A percentile compares a stretch with the other conserved stretches of the same genome.
These are phyloP conservation scores for Moringa oleifera DNA, from an alignment of 345 rosid species.

Conservation along the genomic window DNA sequence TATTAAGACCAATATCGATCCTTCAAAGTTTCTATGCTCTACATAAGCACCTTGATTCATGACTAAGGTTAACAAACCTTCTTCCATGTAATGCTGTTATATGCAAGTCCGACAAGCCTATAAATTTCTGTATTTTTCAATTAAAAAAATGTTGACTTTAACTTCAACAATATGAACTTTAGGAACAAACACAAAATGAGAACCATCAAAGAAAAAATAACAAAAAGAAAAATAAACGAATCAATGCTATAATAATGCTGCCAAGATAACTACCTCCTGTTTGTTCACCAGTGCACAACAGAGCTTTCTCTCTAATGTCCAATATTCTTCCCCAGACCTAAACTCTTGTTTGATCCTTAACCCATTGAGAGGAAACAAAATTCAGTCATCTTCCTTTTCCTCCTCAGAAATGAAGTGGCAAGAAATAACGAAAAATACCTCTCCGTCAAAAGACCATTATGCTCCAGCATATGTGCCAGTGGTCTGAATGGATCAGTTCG, in stretches of 20 bases:
- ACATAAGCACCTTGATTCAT: no score
- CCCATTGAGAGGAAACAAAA: conserved; percentile 9
- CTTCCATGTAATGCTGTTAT: neutral
- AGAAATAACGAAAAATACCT: conserved; percentile 32
- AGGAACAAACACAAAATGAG: neutral
- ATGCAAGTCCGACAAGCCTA: neutral
- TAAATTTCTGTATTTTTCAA: no score
- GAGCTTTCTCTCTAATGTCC: conserved; percentile 88
- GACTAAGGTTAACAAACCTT: no score
- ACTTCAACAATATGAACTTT: no score
- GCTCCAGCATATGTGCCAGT: conserved; percentile 46
- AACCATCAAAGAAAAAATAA: neutral
- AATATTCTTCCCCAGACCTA: conserved; percentile 66
- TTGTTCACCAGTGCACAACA: conserved; percentile 51
- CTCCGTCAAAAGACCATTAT: conserved; percentile 52
- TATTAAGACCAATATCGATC: no score
- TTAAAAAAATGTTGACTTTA: no score
- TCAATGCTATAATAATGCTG: neutral
- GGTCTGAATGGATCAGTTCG: conserved; percentile 48
- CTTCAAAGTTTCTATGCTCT: no score
- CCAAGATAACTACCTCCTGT: conserved; percentile 33
- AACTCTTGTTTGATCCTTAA: conserved; percentile 67
- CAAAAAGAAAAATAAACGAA: no score
- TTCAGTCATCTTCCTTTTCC: conserved; percentile 4
- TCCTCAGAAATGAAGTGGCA: neutral